Conservation (phyloP, 2,329 filamentous ascomycete species). For the Delphinella strobiligena region DNA sequence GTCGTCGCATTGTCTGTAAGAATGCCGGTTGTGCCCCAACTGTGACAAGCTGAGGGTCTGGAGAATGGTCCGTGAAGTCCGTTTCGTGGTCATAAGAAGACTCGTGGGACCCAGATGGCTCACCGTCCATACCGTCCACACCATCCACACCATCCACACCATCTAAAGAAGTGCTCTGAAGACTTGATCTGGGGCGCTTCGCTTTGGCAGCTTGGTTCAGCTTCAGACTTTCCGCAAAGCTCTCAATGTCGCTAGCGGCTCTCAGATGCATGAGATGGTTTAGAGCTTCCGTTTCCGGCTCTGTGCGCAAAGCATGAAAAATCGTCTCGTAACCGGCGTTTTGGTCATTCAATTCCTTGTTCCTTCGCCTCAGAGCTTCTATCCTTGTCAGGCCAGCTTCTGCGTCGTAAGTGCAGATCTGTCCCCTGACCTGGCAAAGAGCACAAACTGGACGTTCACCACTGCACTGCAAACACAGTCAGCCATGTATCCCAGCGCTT, state of each 20-base stretch:
- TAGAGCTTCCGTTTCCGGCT: conserved; percentile 1
- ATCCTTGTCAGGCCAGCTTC: conserved; percentile 6
- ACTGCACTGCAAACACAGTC: conserved; percentile 2
- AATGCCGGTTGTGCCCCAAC: too few relatives aligned
- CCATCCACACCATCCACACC: too few relatives aligned
- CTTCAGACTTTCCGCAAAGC: conserved; percentile 1
- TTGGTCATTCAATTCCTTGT: conserved; percentile 5
- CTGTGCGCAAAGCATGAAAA: conserved; percentile 1
- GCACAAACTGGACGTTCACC: conserved; percentile 5
- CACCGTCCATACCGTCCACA: too few relatives aligned
- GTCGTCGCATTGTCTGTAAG: too few relatives aligned
- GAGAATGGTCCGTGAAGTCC: too few relatives aligned
- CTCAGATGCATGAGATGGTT: conserved; percentile 5
- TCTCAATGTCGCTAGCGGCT: background rate
- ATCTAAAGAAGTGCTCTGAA: too few relatives aligned
- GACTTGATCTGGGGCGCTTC: too few relatives aligned
- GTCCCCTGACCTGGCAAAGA: conserved; percentile 4
- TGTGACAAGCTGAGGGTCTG: too few relatives aligned
- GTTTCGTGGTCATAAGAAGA: too few relatives aligned
- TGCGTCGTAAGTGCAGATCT: conserved; percentile 4
- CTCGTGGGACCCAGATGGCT: too few relatives aligned
- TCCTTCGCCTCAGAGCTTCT: conserved; percentile 4
- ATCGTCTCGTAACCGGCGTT: conserved; percentile 4
- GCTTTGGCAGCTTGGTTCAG: too few relatives aligned
- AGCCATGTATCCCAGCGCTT: background rate